These are phyloP conservation scores for Sugiyamaella qingdaonensis DNA, from an alignment of 805 yeast species.

Conservation along the genomic window DNA sequence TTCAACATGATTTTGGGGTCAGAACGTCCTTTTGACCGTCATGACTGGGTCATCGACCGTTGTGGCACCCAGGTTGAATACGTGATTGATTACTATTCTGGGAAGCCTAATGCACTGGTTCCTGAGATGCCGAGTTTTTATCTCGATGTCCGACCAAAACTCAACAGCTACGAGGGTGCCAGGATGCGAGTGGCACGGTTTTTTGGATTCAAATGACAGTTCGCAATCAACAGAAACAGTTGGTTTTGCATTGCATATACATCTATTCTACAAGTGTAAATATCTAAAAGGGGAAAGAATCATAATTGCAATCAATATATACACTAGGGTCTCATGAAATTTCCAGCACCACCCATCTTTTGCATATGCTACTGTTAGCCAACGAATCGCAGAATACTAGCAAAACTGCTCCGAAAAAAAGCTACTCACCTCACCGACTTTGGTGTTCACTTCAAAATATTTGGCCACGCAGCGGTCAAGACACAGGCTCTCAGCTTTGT, in stretches of 20 bases:
- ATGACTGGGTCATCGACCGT: slow-evolving; percentile 86
- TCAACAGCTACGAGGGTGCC: slow-evolving; percentile 76
- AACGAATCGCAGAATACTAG: not conserved
- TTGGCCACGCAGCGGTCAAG: slow-evolving; percentile 94
- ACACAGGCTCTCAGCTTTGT: slow-evolving; percentile 78
- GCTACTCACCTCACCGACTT: slow-evolving; percentile 68
- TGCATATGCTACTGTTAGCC: slow-evolving; percentile 41
- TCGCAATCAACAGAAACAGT: not conserved
- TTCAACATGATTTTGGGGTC: slow-evolving; percentile 52
- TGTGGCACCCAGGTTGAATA: slow-evolving; percentile 83
- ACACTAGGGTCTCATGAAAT: slow-evolving; percentile 24
- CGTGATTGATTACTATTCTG: slow-evolving; percentile 86
- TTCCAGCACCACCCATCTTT: slow-evolving; percentile 38
- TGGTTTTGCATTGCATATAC: not conserved
- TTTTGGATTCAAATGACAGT: slow-evolving; percentile 31
- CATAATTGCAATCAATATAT: not conserved
- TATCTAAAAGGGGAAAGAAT: not conserved
- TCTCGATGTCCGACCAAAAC: slow-evolving; percentile 88
- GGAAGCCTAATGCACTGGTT: slow-evolving; percentile 44
- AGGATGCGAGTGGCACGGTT: slow-evolving; percentile 62
- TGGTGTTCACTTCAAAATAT: slow-evolving; percentile 89
- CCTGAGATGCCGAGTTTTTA: slow-evolving; percentile 59
- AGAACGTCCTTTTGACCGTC: slow-evolving; percentile 87
- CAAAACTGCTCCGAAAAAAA: not conserved
- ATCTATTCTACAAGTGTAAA: not conserved